These are phyloP conservation scores for Ascochyta clinopodiicola DNA, from an alignment of 2,329 filamentous ascomycete species.

Conservation along the genomic window DNA sequence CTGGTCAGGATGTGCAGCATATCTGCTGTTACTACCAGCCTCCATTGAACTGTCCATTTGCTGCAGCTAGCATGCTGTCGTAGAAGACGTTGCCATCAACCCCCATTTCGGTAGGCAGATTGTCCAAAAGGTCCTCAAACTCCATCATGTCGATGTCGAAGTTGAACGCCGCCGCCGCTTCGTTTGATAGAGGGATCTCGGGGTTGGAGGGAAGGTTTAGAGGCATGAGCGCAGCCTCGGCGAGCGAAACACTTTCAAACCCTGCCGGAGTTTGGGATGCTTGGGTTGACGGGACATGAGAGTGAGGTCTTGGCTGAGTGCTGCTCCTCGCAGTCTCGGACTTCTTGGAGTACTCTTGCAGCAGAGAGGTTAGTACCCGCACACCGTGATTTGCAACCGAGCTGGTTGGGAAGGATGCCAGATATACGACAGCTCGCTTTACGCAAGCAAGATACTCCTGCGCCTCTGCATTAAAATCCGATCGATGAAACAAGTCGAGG, in stretches of 20 bases:
- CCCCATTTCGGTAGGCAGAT: constrained; percentile 27
- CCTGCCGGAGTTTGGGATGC: constrained; percentile 16
- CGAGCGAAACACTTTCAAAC: constrained; percentile 10
- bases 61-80: constrained; percentile 29
- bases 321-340: constrained; percentile 18
- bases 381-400: constrained; percentile 50
- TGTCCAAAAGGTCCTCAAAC: constrained; percentile 36
- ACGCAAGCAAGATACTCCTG: constrained; percentile 37
- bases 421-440: constrained; percentile 41
- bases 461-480: constrained; percentile 29
- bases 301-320: constrained; percentile 4
- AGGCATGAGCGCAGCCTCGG: constrained; percentile 9
- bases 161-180: constrained; percentile 24
- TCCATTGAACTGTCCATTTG: constrained; percentile 7
- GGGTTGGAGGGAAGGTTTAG: constrained; percentile 1
- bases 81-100: constrained; percentile 34
- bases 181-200: constrained; percentile 13
- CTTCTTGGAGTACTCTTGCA: constrained; percentile 38
- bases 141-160: constrained; percentile 37
- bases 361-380: constrained; percentile 46
- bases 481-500: constrained; percentile 39
- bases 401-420: constrained; percentile 46
- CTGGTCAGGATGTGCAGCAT: too few relatives aligned
- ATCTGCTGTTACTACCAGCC: background rate
- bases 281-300: constrained; percentile 6